phyloP scores from a whole-genome alignment of 2,329 filamentous ascomycete species.

The Stenocarpella maydis region DNA sequence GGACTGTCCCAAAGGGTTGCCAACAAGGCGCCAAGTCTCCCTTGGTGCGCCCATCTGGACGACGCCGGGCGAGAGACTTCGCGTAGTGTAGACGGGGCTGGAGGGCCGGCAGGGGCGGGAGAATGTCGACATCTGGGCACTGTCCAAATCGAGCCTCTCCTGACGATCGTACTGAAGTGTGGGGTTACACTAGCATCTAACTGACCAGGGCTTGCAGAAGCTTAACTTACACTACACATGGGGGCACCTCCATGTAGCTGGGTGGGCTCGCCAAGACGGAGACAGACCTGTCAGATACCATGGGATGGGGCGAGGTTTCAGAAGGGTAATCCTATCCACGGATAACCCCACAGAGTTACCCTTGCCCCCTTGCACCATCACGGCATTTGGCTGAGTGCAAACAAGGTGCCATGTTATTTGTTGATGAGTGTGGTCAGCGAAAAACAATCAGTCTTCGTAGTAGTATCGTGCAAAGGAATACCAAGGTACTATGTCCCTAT shows the following conservation, averaged over 20 bases:
- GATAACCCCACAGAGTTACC: not conserved
- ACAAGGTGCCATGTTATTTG: not conserved
- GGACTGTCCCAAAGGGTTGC: not conserved
- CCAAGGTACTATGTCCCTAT: too few relatives aligned
- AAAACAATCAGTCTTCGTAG: too few relatives aligned
- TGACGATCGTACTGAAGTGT: slow-evolving; percentile 21
- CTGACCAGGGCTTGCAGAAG: not conserved
- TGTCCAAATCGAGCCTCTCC: not conserved
- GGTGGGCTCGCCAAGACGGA: not conserved
- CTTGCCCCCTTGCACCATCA: not conserved
- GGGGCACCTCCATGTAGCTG: not conserved
- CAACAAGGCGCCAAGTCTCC: too few relatives aligned
- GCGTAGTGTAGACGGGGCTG: too few relatives aligned
- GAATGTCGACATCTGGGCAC: slow-evolving; percentile 10
- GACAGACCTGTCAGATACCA: not conserved
- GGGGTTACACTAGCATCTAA: not conserved
- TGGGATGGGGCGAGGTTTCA: not conserved
- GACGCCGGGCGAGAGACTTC: not conserved
- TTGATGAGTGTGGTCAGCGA: not conserved
- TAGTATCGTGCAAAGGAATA: too few relatives aligned
- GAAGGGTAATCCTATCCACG: not conserved
- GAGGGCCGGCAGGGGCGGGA: not conserved
- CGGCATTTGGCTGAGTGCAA: not conserved
- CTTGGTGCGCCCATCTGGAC: not conserved
- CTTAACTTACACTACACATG: slow-evolving; percentile 18